phyloP scores from a whole-genome alignment of 257 asterid species.

The Primulina huaijiensis region DNA sequence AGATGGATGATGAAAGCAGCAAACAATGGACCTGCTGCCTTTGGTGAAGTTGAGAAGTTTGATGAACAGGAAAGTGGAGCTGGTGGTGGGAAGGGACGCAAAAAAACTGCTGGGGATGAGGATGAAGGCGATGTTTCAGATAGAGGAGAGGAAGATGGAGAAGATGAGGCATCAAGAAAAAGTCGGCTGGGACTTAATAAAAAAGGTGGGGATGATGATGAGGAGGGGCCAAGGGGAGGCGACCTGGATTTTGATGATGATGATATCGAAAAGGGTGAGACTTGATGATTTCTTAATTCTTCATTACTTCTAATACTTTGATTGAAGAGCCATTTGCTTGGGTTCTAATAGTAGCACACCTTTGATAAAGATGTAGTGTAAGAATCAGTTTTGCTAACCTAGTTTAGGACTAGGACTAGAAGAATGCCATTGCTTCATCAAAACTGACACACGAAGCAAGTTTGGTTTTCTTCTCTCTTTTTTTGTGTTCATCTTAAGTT shows the following conservation, averaged over 20 bases:
- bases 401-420: background rate
- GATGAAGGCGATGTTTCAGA: slow-evolving; percentile 82
- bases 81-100: slow-evolving; percentile 75
- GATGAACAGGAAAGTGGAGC: slow-evolving; percentile 71
- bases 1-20: slow-evolving; percentile 99
- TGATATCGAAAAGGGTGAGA: slow-evolving; percentile 87
- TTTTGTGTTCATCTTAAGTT: background rate
- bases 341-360: background rate
- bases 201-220: slow-evolving; percentile 79
- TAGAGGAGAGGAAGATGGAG: slow-evolving; percentile 96
- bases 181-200: slow-evolving; percentile 62
- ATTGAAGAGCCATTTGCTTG: background rate
- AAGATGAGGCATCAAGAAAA: slow-evolving; percentile 74
- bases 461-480: slow-evolving; percentile 9
- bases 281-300: slow-evolving; percentile 10
- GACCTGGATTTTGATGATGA: slow-evolving; percentile 95
- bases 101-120: slow-evolving; percentile 68
- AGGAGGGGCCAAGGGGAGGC: slow-evolving; percentile 97
- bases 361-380: background rate
- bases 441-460: background rate
- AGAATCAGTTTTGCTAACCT: background rate
- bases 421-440: background rate
- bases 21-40: slow-evolving; percentile 88
- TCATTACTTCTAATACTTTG: slow-evolving; percentile 1
- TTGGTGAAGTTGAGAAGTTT: slow-evolving; percentile 79